Evolutionary conservation across 129 eudicot genomes (phyloP), one percentile per base, ranked within the genome.

Genomic region (Tanacetum coccineum): DNA sequence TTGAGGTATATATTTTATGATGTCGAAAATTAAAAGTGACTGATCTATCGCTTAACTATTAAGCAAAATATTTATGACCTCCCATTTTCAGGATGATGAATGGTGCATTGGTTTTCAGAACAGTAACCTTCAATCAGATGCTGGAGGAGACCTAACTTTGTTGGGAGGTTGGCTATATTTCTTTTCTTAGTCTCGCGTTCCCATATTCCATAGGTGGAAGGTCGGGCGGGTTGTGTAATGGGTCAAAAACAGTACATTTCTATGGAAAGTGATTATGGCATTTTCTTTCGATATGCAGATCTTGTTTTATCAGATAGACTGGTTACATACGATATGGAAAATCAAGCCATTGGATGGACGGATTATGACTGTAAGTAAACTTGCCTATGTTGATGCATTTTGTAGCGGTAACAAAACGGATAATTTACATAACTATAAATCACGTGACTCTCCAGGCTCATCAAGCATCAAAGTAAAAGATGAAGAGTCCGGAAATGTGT

Each of bases 101-200:
- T 88, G 87, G 82, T 91, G 97, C 71, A 62, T 91, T 12, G 97
- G 97, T 72, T 91, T 87, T 84, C 86, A 79, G 76, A 76, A 77
- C 72, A 91, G 87, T 60, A 90, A 86, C n/a, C 13, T 81, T 72
- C 89, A 87, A 81, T 76, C 83, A 12, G 78, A 64, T 60, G 76
- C 72, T 66, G 95, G 97, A 74, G 80, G 61, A 64, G 85, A 85
- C 66, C 40, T 91, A 48, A 91, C 92, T 72, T 75, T 91, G 62
- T 80, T 91, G 80, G 97, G 97, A 81, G 95, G 97, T 91, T 77
- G 10, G 49, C 20, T 13, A 50, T 36, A 7, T 36, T 36, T 36
- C 42, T 36, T 36, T 36, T 36, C 42, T 36, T 32, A 32, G 8
- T 32, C 39, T 5, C 39, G 5, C 42, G 7, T 36, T 36, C 42